Conservation (phyloP, 768 basidiomycete genomes). For the Mycena haematopus region DNA sequence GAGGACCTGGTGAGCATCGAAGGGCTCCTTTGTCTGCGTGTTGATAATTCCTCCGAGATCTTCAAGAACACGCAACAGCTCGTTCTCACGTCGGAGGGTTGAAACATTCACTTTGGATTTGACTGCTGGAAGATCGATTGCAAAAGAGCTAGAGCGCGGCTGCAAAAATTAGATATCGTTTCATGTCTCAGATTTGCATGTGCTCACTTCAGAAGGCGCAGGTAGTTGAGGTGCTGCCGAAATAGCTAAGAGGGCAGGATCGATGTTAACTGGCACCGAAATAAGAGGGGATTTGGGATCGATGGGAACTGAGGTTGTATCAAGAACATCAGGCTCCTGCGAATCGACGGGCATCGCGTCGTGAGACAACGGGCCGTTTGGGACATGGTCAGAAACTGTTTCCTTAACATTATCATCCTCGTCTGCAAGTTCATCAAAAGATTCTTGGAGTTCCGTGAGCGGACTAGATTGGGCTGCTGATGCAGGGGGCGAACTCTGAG, state of each 20-base stretch:
- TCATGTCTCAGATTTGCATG: too few relatives aligned
- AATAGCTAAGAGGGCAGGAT: not conserved
- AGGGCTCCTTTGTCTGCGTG: conserved; percentile 70
- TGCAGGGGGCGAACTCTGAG: not conserved
- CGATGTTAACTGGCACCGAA: not conserved
- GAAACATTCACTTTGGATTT: conserved; percentile 70
- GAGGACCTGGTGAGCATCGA: conserved; percentile 69
- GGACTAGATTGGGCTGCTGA: conserved; percentile 5
- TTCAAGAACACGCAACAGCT: conserved; percentile 71
- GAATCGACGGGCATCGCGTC: conserved; percentile 7
- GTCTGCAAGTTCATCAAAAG: conserved; percentile 11
- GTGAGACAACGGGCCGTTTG: conserved; percentile 3
- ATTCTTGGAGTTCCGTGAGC: not conserved
- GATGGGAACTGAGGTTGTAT: not conserved
- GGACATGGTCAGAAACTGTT: not conserved
- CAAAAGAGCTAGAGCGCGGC: conserved; percentile 1
- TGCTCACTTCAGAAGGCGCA: conserved; percentile 6
- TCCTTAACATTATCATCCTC: conserved; percentile 1
- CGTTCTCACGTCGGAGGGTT: conserved; percentile 80
- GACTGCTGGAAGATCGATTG: conserved; percentile 24
- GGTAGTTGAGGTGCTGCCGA: conserved; percentile 1
- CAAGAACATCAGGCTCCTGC: not conserved
- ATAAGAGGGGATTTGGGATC: not conserved
- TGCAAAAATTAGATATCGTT: not conserved
- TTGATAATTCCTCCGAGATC: conserved; percentile 72